Conservation (phyloP, 2,329 filamentous ascomycete species). For the Venturia asperata region DNA sequence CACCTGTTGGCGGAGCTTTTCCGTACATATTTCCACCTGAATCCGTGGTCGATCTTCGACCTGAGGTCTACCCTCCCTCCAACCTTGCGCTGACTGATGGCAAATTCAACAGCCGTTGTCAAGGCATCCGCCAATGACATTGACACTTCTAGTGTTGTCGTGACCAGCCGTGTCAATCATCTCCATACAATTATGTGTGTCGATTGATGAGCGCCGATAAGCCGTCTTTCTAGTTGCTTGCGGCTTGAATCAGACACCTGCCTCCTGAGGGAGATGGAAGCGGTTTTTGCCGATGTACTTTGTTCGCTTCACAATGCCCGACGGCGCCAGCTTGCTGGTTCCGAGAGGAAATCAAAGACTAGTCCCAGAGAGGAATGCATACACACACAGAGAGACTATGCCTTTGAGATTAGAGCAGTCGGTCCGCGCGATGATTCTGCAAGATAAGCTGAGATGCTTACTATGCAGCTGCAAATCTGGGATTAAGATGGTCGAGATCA, state of each 20-base stretch:
- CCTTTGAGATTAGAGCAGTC: conserved; percentile 10
- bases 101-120: conserved; percentile 43
- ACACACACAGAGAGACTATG: conserved; percentile 56
- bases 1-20: conserved; percentile 35
- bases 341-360: conserved; percentile 85
- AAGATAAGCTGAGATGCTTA: background rate
- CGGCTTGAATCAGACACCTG: conserved; percentile 25
- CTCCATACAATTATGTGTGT: conserved; percentile 43
- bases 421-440: background rate
- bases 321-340: conserved; percentile 38
- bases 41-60: conserved; percentile 24
- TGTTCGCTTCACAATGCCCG: conserved; percentile 71
- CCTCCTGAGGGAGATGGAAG: conserved; percentile 43
- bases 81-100: conserved; percentile 31
- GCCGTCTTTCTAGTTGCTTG: conserved; percentile 25
- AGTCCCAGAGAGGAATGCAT: conserved; percentile 80
- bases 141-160: conserved; percentile 42
- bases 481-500: conserved; percentile 22
- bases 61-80: conserved; percentile 34
- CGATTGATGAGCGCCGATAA: conserved; percentile 52
- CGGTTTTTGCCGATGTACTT: conserved; percentile 96
- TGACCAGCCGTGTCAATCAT: conserved; percentile 62
- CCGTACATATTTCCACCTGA: conserved; percentile 43
- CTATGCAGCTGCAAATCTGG: background rate
- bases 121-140: conserved; percentile 47